A percentile compares a stretch with the other conserved stretches of the same genome.
phyloP scores from a whole-genome alignment of 106 monocot species.

The Agapanthus africanus region DNA sequence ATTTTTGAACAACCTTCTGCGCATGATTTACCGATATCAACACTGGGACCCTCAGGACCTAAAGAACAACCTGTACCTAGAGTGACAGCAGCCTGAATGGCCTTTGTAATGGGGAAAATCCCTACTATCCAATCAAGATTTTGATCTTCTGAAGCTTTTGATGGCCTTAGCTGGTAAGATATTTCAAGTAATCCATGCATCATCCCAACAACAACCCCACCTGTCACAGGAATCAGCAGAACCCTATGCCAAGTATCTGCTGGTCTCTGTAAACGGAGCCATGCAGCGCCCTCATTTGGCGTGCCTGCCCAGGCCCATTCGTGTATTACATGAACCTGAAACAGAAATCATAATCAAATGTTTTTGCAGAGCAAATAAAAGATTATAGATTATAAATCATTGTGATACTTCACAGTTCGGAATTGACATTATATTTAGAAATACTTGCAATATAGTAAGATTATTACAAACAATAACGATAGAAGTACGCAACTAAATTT shows the following conservation, averaged over 20 bases:
- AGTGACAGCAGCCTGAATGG: constrained; percentile 80
- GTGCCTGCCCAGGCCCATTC: constrained; percentile 97
- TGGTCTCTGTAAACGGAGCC: constrained; percentile 77
- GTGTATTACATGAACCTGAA: constrained; percentile 79
- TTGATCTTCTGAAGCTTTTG: constrained; percentile 38
- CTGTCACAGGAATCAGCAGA: constrained; percentile 73
- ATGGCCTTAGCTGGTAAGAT: constrained; percentile 74
- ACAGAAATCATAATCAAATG: too few relatives aligned
- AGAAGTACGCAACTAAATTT: too few relatives aligned
- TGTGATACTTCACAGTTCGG: too few relatives aligned
- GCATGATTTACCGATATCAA: constrained; percentile 92
- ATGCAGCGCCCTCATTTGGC: constrained; percentile 86
- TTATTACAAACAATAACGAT: too few relatives aligned
- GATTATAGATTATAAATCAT: neutral
- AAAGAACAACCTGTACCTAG: constrained; percentile 83
- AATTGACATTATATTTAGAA: too few relatives aligned
- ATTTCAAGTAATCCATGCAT: constrained; percentile 94
- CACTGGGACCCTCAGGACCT: constrained; percentile 89
- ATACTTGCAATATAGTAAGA: too few relatives aligned
- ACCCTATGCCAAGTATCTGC: constrained; percentile 89
- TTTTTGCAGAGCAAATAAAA: too few relatives aligned
- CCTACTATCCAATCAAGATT: constrained; percentile 51
- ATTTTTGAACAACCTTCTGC: constrained; percentile 85
- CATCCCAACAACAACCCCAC: constrained; percentile 92
- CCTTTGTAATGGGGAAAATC: constrained; percentile 80